Base-by-base conservation (phyloP, 371 early-diverging fungal genomes). In the Homolaphlyctis polyrhiza region DNA sequence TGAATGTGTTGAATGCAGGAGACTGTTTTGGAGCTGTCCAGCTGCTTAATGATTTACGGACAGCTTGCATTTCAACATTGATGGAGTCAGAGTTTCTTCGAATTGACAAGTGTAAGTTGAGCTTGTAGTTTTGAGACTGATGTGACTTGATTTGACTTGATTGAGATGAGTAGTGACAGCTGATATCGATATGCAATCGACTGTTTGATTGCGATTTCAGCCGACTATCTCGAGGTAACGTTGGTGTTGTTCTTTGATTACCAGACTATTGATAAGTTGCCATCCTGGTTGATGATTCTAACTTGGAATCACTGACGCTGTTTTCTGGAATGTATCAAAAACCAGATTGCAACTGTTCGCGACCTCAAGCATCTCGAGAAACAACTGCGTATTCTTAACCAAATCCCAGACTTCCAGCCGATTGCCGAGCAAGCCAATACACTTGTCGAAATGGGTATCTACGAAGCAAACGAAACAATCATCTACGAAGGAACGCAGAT, bases 401-500 rank as follows among this genome's bases (percentile, higher is more conserved):
- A 16, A 35, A 16, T 52, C 33, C 45, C 63, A 54, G 25, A 35
- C 55, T 33, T 39, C 14, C n/a, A 4, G 28, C 35, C 13, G 8
- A 2, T 35, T 4, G 55, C 30, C 28, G 4, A 58, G 55, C 18
- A 39, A 1, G 57, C 55, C 16, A 64, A 63, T 1, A 54, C 32
- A 23, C 39, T 61, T 16, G 50, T 64, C 18, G 66, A 72, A 18
- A 25, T 66, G 0, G 34, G 35, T 36, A 66, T 50, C 6, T 72
- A 66, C 49, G 43, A 63, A 34, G 57, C 66, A 0, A 65, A 65
- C 29, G 69, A 72, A 61, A 39, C 60, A 5, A 69, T 72, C 39
- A 32, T 72, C 13, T 50, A 64, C 36, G 72, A 72, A 64, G 72
- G 69, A 21, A 55, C 57, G 33, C 66, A 68, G 34, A 65, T 63